Evolutionary conservation across 2,329 filamentous ascomycete species (phyloP), one percentile per base, ranked within the genome.

Genomic region (Plectosphaerella sp.): DNA sequence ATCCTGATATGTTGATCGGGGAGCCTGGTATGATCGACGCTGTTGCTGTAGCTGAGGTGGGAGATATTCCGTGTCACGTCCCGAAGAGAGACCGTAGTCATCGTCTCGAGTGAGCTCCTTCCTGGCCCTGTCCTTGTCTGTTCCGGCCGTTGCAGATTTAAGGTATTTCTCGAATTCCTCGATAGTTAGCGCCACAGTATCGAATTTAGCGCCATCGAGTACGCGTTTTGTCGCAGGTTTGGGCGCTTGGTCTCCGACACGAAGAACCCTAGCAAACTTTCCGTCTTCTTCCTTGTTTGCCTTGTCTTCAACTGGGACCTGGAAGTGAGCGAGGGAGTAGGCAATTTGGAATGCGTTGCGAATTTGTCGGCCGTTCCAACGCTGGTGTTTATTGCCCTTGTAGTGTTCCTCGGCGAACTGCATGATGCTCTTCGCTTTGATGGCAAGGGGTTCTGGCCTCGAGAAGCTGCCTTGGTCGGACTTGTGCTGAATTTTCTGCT

Each of bases 311-410:
- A n/a, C n/a, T n/a, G n/a, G n/a, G n/a, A n/a, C n/a, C n/a, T n/a
- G n/a, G 25, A 28, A 39, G 14, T 15, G n/a, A 1, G 72, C 72
- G 0, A 74, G 58, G 39, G 65, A 67, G 2, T 67, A 67, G 0
- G 69, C 68, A 7, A 61, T 68, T 55, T 69, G 67, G 59, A 70
- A 69, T 3, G 67, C 67, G 18, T 64, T 70, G 42, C 67, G 64
- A 45, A 71, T 71, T 50, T 71, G 69, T 14, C 69, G 62, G 8
- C 69, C 69, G 45, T 70, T 71, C 67, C 68, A 71, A 5, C 36
- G 36, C n/a, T 39, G 12, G 12, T 14, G 12, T 39, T 5, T 16
- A 7, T 12, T 39, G 36, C 12, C 36, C 4, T 6, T 5, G 36
- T 39, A 39, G 36, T 39, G 36, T 12, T 12, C 4, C n/a, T 14